Percentiles rank a stretch among this genome's conserved stretches.
These are phyloP conservation scores for Aureobasidium sp. DNA, from an alignment of 2,329 filamentous ascomycete species.

Conservation along the genomic window DNA sequence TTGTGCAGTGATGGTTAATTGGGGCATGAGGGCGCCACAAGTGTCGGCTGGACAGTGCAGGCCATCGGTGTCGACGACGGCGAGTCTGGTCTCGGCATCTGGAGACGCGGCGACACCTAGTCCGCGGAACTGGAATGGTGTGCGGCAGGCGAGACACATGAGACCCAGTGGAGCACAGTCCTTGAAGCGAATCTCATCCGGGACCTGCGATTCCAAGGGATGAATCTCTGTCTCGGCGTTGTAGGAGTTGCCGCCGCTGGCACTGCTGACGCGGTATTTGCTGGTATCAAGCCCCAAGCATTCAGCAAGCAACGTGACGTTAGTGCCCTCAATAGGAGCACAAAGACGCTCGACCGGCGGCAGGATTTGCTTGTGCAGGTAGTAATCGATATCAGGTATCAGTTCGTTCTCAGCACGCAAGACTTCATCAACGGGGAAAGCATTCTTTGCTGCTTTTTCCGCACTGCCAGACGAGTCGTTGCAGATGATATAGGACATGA, in stretches of 20 bases:
- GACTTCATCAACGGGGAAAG: conserved; percentile 79
- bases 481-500: conserved; percentile 93
- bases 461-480: conserved; percentile 54
- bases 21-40: conserved; percentile 60
- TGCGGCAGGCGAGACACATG: conserved; percentile 74
- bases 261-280: conserved; percentile 70
- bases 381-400: conserved; percentile 91
- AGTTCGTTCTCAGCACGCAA: conserved; percentile 68
- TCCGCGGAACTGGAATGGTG: conserved; percentile 67
- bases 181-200: conserved; percentile 82
- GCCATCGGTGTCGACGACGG: conserved; percentile 64
- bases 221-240: conserved; percentile 58
- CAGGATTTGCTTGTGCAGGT: conserved; percentile 96
- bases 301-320: conserved; percentile 81
- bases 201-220: conserved; percentile 88
- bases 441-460: conserved; percentile 76
- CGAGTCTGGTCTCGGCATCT: conserved; percentile 34
- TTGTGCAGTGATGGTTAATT: conserved; percentile 74
- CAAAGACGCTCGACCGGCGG: conserved; percentile 96
- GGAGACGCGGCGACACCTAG: conserved; percentile 39
- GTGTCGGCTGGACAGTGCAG: conserved; percentile 59
- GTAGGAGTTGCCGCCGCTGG: conserved; percentile 48
- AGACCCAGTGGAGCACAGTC: conserved; percentile 70
- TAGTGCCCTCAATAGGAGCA: conserved; percentile 89
- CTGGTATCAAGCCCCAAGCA: conserved; percentile 86